Percentiles rank a stretch among this genome's conserved stretches.
Conservation (phyloP, 352 stramenopile species). For the Pythium grandisporangium region DNA sequence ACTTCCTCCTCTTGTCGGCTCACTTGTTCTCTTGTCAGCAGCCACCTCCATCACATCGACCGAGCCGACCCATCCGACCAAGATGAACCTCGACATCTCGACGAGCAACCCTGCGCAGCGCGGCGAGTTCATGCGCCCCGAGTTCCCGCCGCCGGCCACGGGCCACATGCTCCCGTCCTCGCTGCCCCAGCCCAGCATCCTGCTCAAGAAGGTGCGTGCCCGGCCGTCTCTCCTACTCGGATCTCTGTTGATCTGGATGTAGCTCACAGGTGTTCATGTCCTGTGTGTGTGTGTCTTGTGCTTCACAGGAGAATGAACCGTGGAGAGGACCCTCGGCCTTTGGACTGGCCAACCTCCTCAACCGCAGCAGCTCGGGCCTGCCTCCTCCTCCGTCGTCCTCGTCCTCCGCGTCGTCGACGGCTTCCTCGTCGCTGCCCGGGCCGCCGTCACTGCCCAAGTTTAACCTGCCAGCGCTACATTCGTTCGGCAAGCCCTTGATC, state of each 20-base stretch:
- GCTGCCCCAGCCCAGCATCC: conserved; percentile 2
- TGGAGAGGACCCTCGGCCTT: conserved; percentile 64
- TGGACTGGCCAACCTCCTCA: conserved; percentile 75
- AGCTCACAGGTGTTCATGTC: not conserved
- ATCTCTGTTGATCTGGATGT: no score
- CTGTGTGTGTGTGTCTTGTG: conserved; percentile 6
- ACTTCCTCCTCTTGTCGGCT: not conserved
- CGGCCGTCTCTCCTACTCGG: no score
- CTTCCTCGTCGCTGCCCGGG: conserved; percentile 3
- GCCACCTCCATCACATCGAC: not conserved
- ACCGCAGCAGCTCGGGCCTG: conserved; percentile 18
- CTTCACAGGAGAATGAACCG: conserved; percentile 53
- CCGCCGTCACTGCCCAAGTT: conserved; percentile 37
- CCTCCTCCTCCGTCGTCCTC: no score
- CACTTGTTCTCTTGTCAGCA: not conserved
- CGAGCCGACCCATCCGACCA: not conserved
- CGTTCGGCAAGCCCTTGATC: conserved; percentile 55
- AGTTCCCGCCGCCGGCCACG: not conserved
- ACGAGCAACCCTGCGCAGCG: conserved; percentile 7
- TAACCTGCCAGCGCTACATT: conserved; percentile 68
- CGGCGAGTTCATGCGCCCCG: conserved; percentile 3
- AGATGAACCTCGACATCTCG: conserved; percentile 22
- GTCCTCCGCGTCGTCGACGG: no score
- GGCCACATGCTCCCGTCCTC: conserved; percentile 2
- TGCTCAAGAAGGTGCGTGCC: conserved; percentile 13